These are phyloP conservation scores for Cytospora paraplurivora DNA, from an alignment of 2,329 filamentous ascomycete genomes.

Conservation along the genomic window DNA sequence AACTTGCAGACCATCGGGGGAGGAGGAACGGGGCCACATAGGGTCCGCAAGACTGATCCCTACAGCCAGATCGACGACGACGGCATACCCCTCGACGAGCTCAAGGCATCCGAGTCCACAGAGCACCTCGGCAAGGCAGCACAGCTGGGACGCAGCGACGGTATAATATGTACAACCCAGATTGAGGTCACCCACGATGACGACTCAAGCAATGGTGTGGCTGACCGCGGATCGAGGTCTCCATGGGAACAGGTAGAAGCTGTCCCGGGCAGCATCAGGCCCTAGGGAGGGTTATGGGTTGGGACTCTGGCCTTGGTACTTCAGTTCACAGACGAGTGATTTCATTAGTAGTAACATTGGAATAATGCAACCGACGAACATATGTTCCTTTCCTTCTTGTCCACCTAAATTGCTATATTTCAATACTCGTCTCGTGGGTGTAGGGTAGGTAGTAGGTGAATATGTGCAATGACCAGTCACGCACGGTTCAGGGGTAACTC, in stretches of 20 bases:
- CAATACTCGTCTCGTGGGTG: not conserved
- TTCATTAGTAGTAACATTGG: too few species aligned
- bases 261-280: too few species aligned
- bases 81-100: constrained; percentile 14
- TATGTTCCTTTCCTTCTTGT: too few species aligned
- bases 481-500: not conserved
- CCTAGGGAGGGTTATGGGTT: too few species aligned
- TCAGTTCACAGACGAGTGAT: too few species aligned
- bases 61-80: constrained; percentile 27
- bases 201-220: constrained; percentile 1
- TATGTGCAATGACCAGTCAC: not conserved
- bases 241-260: too few species aligned
- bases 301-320: too few species aligned
- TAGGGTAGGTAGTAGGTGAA: too few species aligned
- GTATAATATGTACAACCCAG: constrained; percentile 20
- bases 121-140: constrained; percentile 11
- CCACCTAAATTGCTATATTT: too few species aligned
- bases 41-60: constrained; percentile 24
- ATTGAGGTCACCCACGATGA: constrained; percentile 12
- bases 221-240: not conserved
- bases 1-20: too few species aligned
- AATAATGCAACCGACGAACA: too few species aligned
- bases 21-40: too few species aligned
- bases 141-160: not conserved
- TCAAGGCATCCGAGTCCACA: constrained; percentile 1